Base-by-base conservation (phyloP, 2,329 filamentous ascomycete genomes). In the Dactylellina drechsleri region DNA sequence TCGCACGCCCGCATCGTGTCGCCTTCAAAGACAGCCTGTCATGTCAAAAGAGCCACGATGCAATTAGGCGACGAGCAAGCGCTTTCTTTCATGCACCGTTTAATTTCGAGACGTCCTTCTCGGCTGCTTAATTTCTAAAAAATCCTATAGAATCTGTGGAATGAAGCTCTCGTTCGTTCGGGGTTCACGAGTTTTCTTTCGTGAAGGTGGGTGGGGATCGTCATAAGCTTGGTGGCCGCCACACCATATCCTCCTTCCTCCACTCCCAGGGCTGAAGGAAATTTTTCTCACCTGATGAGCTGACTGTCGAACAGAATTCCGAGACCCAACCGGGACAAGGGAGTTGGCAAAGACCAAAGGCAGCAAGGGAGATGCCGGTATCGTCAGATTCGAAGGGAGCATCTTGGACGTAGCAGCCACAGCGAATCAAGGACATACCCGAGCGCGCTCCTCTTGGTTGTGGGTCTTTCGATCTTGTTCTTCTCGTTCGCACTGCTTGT, bases 241-340 rank as follows among this genome's bases (percentile, higher is more conserved):
- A 66, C 57, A 62, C 58, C 10, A 7, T 36, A 36, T 10, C 31
- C 31, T 36, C 31, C 60, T 47, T 28, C 31, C 47, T 15, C 45
- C 20, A n/a, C 40, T 23, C 23, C 45, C 47, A 43, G 53, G 41
- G 26, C 64, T 45, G 47, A 60, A 59, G 57, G 45, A 16, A 67
- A 36, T 40, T 31, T 43, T 67, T 74, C 70, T 67, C 70, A 36
- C 18, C 70, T 74, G 68, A 66, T 67, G 57, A 74, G 70, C 70
- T 74, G 68, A 66, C 50, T 45, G 52, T 54, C 59, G 58, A 43
- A 61, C 4, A 47, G 10, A n/a, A 60, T 74, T 58, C 68, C 62
- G 59, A 72, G 59, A 65, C 67, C 50, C 20, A 52, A 58, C 66
- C 49, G 7, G 67, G 60, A 53, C 54, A 58, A 10, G 54, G 57